phyloP scores from a whole-genome alignment of 2,329 filamentous ascomycete species.

The Alternaria triticimaculans region DNA sequence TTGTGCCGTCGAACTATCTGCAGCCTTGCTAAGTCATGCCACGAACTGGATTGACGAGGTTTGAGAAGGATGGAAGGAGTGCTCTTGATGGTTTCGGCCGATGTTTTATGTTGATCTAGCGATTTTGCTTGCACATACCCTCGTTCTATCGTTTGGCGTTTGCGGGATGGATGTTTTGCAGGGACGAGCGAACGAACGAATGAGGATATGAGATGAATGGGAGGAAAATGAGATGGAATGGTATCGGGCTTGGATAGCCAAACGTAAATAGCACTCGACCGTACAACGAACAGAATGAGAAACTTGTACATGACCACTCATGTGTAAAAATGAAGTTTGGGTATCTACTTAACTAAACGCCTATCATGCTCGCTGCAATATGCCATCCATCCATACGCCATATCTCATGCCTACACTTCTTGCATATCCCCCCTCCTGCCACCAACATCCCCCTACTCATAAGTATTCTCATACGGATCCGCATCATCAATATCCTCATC shows the following conservation, averaged over 20 bases:
- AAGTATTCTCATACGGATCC: conserved; percentile 46
- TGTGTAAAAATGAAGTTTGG: conserved; percentile 11
- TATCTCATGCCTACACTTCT: background rate
- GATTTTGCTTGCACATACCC: conserved; percentile 7
- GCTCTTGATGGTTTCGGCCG: background rate
- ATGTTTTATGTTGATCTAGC: background rate
- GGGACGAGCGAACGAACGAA: background rate
- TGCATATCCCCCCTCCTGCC: background rate
- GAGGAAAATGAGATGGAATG: background rate
- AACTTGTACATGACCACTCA: conserved; percentile 2
- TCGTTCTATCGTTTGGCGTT: conserved; percentile 1
- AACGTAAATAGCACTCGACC: background rate
- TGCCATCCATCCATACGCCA: background rate
- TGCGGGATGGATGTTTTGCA: background rate
- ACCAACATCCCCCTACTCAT: conserved; percentile 23
- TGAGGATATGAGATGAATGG: background rate
- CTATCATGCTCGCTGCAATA: conserved; percentile 4
- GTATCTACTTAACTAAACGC: conserved; percentile 29
- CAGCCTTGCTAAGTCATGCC: conserved; percentile 57
- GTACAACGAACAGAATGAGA: background rate
- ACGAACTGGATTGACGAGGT: background rate
- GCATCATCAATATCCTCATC: conserved; percentile 55
- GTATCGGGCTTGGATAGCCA: background rate
- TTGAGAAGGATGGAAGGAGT: background rate
- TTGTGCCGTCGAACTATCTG: conserved; percentile 72